phyloP scores from a whole-genome alignment of 2,329 filamentous ascomycete species.

The Sporothrix globosa region DNA sequence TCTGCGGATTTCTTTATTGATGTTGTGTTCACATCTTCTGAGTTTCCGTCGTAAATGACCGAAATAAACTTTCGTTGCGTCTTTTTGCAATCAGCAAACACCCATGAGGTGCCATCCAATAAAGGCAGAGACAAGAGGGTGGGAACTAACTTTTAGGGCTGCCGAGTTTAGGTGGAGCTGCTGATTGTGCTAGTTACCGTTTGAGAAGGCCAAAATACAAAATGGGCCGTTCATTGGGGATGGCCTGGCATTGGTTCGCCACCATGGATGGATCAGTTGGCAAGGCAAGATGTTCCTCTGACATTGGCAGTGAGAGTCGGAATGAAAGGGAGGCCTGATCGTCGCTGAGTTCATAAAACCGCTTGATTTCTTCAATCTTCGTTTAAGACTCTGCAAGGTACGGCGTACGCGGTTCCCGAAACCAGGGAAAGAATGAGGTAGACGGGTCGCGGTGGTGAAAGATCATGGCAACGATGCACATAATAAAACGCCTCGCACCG shows the following conservation, averaged over 20 bases:
- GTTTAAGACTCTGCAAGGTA: neutral
- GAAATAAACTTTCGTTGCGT: neutral
- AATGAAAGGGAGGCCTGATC: slow-evolving; percentile 10
- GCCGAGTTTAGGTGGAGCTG: slow-evolving; percentile 18
- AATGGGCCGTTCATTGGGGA: neutral
- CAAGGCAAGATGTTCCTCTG: too few relatives aligned
- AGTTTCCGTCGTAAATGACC: neutral
- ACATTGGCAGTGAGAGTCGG: neutral
- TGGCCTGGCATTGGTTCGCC: slow-evolving; percentile 6
- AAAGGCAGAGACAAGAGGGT: neutral
- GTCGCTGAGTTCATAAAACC: neutral
- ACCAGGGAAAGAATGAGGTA: neutral
- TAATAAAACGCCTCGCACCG: neutral
- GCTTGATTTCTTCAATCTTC: neutral
- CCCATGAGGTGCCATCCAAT: neutral
- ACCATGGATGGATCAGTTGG: neutral
- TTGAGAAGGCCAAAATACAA: neutral
- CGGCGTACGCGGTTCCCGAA: neutral
- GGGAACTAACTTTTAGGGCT: slow-evolving; percentile 25
- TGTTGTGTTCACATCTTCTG: too few relatives aligned
- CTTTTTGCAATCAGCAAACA: neutral
- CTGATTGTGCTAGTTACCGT: slow-evolving; percentile 12
- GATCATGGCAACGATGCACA: neutral
- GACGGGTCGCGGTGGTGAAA: neutral
- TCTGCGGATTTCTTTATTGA: neutral